phyloP scores from a whole-genome alignment of 202 grass and related monocot species.

The Eragrostis tef region DNA sequence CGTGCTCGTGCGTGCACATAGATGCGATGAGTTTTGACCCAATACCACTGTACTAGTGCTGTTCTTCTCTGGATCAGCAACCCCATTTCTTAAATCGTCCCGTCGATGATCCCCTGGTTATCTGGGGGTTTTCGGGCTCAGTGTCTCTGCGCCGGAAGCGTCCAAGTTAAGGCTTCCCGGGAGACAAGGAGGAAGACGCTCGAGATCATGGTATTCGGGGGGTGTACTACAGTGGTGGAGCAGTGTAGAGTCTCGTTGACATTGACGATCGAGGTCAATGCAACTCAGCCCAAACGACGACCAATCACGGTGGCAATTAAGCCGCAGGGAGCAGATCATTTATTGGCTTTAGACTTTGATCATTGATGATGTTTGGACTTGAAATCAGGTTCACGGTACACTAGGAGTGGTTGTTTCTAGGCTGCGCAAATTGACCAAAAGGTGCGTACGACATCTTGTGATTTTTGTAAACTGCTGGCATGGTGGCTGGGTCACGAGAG shows the following conservation, averaged over 20 bases:
- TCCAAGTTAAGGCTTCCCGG: slow-evolving; percentile 36
- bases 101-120: slow-evolving; percentile 45
- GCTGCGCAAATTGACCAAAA: background rate
- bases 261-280: background rate
- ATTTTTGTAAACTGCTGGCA: background rate
- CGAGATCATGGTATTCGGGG: slow-evolving; percentile 15
- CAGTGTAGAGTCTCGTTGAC: background rate
- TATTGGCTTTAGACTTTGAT: background rate
- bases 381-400: background rate
- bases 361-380: background rate
- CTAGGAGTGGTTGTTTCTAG: background rate
- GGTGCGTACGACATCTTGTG: background rate
- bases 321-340: slow-evolving; percentile 6
- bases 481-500: background rate
- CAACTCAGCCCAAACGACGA: background rate
- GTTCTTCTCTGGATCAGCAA: slow-evolving; percentile 47
- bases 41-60: background rate
- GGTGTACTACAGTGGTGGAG: background rate
- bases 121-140: background rate
- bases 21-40: slow-evolving; percentile 29
- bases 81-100: slow-evolving; percentile 10
- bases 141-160: background rate
- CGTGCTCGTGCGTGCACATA: background rate
- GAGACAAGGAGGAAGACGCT: slow-evolving; percentile 49
- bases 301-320: background rate